Evolutionary conservation across 2,329 filamentous ascomycete genomes (phyloP), one percentile per base, ranked within the genome.

Genomic region (Helotiales sp.): DNA sequence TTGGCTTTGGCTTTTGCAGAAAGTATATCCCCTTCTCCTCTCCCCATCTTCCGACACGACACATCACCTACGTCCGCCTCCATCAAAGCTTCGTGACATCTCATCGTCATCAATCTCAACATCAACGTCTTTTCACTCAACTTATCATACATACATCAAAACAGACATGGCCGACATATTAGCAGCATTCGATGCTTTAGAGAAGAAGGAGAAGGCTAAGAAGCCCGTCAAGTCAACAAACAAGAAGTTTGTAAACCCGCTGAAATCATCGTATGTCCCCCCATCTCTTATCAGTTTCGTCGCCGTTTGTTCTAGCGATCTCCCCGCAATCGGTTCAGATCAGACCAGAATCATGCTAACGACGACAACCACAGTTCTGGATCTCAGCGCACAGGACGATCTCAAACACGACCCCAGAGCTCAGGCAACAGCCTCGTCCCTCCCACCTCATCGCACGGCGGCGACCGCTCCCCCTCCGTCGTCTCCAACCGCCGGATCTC

Each of bases 111-210:
- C 30, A 40, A 57, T 34, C 20, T 24, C 62, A 22, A n/a, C n/a
- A n/a, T n/a, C 40, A 20, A 6, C 3, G 6, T 43, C 11, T 17
- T 11, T 2, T 45, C n/a, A 34, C 4, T 11, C 20, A 24, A 34
- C 34, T 24, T 57, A 45, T 34, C 50, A 40, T n/a, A n/a, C 32
- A 37, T 22, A 28, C 32, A 43, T 26, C 26, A 22, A 45, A 8
- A 43, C 54, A 60, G 92, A 1, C 92, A 91, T 28, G 97, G 87
- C 75, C 97, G 88, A 2, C 89, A 90, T 10, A 20, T 52, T 69
- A 26, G 63, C 63, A 54, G 67, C 67, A n/a, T 59, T 69, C 24
- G 63, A 66, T 13, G 32, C 24, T 13, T 54, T 69, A 28, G 68
- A 70, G 30, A 64, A 61, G 40, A 50, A 66, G 55, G 66, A 68